Conservation (phyloP, 78 protist species). For the Dictyostelium firmibasis region DNA sequence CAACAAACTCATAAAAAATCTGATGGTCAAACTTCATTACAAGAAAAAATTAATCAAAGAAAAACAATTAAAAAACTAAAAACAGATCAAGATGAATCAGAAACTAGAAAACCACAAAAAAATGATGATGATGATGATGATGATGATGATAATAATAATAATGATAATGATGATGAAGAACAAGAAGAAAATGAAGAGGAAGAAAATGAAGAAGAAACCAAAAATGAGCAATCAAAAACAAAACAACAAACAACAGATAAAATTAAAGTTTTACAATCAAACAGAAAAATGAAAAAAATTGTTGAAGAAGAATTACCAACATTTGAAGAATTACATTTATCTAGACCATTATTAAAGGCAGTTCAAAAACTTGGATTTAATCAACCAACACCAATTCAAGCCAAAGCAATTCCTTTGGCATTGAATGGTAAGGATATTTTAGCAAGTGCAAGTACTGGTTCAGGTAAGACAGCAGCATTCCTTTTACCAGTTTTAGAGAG, state of each 20-base stretch:
- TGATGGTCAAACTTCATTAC: slow-evolving; percentile 24
- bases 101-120: not conserved
- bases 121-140: not conserved
- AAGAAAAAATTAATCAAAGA: slow-evolving; percentile 70
- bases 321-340: slow-evolving; percentile 69
- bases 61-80: slow-evolving; percentile 33
- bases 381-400: slow-evolving; percentile 82
- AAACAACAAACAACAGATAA: not conserved
- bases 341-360: slow-evolving; percentile 71
- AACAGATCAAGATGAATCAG: not conserved
- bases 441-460: slow-evolving; percentile 93
- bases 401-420: slow-evolving; percentile 85
- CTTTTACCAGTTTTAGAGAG: slow-evolving; percentile 90
- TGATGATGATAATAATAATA: not conserved
- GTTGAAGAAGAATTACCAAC: slow-evolving; percentile 72
- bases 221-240: not conserved
- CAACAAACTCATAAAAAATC: slow-evolving; percentile 25
- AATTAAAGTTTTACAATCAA: slow-evolving; percentile 56
- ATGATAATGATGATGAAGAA: not conserved
- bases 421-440: slow-evolving; percentile 87
- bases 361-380: slow-evolving; percentile 56
- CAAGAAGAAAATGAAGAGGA: slow-evolving; percentile 15
- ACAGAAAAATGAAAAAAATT: slow-evolving; percentile 43
- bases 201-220: slow-evolving; percentile 7
- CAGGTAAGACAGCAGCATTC: slow-evolving; percentile 96